Conservation (phyloP, 2,329 filamentous ascomycete species). For the Westerdykella ornata region DNA sequence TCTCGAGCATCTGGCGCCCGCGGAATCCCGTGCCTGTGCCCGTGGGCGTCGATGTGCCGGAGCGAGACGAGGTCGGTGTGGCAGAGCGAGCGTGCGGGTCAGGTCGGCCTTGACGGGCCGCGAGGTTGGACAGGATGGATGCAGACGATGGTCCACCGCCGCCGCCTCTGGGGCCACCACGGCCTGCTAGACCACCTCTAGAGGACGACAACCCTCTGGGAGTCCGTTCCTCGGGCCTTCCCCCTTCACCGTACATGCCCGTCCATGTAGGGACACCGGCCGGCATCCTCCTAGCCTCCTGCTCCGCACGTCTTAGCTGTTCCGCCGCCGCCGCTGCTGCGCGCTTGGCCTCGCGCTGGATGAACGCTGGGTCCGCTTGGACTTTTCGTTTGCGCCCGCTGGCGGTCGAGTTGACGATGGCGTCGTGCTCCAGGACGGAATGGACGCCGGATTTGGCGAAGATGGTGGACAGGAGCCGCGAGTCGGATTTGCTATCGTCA, state of each 20-base stretch:
- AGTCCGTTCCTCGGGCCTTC: slow-evolving; percentile 48
- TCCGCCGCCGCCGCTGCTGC: slow-evolving; percentile 72
- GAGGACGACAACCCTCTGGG: slow-evolving; percentile 6
- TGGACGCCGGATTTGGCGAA: slow-evolving; percentile 82
- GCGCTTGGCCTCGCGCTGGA: slow-evolving; percentile 73
- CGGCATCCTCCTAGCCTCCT: slow-evolving; percentile 64
- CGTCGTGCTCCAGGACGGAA: slow-evolving; percentile 87
- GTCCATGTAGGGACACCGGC: slow-evolving; percentile 93
- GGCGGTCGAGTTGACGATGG: slow-evolving; percentile 56
- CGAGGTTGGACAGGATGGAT: slow-evolving; percentile 41
- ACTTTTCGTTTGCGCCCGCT: slow-evolving; percentile 55
- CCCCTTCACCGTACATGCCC: slow-evolving; percentile 70
- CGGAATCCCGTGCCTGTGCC: slow-evolving; percentile 22
- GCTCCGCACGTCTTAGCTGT: slow-evolving; percentile 65
- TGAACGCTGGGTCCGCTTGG: slow-evolving; percentile 67
- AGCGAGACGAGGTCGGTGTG: slow-evolving; percentile 10
- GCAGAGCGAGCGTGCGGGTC: neutral
- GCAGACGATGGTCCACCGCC: slow-evolving; percentile 32
- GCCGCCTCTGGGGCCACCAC: slow-evolving; percentile 35
- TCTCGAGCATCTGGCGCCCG: slow-evolving; percentile 41
- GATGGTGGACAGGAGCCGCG: slow-evolving; percentile 79
- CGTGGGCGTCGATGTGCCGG: slow-evolving; percentile 26
- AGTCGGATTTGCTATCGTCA: slow-evolving; percentile 33
- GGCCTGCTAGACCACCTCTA: slow-evolving; percentile 30
- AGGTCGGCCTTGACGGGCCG: slow-evolving; percentile 35